Evolutionary conservation across 768 basidiomycete species (phyloP), one percentile per base, ranked within the genome.

Genomic region (Naganishia kalamii): DNA sequence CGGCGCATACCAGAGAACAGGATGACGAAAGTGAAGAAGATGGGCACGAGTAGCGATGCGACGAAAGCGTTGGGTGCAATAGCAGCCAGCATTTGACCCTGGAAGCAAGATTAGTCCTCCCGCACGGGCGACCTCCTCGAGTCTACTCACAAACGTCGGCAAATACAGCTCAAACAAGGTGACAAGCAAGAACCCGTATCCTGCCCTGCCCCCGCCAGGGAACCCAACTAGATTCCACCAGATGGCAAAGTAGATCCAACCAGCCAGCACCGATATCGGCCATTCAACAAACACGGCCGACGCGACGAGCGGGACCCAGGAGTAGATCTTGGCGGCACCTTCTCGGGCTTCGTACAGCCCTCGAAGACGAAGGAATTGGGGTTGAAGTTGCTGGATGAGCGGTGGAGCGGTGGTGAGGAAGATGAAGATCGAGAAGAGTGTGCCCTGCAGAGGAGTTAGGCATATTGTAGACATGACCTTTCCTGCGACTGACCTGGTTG

Each of bases 271-370:
- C 1, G 52, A 54, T 12, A 54, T 29, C 15, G 63, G 63, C 25
- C 51, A 32, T 44, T 65, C 63, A 19, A 57, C 50, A 6, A 35
- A 21, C 41, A 65, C 47, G 15, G 43, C 27, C 1, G 51, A 49
- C 2, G 44, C 35, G 25, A 57, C 47, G 17, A 65, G 32, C 30
- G 63, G 52, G 27, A 46, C 32, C 60, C 60, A 65, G 3, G 50
- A 54, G 62, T 70, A 73, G 40, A 71, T 69, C 67, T 68, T 68
- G 27, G 60, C 35, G 3, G 64, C 64, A 12, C 66, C 61, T 59
- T 73, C 72, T 11, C 72, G 64, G 0, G 69, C 70, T 60, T 73
- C 72, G 47, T 64, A 73, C 12, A 73, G 32, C 25, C 47, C 60
- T 8, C 72, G 65, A 2, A 51, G 29, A 15, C 52, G 59, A 32